Evolutionary conservation across 2,329 filamentous ascomycete species (phyloP).

Genomic region (Fusarium domesticum): DNA sequence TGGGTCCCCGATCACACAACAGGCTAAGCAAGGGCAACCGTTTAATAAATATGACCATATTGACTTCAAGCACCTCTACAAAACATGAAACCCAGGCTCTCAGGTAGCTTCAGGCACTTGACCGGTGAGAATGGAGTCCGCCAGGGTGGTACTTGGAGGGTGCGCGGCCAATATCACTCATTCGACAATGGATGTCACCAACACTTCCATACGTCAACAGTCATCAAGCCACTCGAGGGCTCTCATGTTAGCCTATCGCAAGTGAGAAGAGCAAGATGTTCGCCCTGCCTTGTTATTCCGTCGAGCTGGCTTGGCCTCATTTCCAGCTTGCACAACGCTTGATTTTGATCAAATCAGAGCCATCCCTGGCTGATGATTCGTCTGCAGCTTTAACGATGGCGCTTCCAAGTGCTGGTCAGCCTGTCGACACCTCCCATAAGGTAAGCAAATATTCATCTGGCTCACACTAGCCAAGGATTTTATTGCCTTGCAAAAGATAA

Average conservation of each 20-base stretch:
- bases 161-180: conserved; percentile 27
- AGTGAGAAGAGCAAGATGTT: conserved; percentile 4
- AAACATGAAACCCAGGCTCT: conserved; percentile 11
- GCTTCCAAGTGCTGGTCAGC: no score
- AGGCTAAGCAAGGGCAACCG: background rate
- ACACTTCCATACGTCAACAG: background rate
- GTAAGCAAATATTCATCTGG: no score
- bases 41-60: background rate
- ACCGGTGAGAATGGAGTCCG: conserved; percentile 19
- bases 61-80: conserved; percentile 7
- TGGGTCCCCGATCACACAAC: background rate
- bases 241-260: conserved; percentile 10
- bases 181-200: conserved; percentile 34
- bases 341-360: background rate
- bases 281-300: conserved; percentile 2
- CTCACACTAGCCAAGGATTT: no score
- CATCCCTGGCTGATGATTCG: no score
- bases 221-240: conserved; percentile 11
- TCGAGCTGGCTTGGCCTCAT: conserved; percentile 16
- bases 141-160: conserved; percentile 26
- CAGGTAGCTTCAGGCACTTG: conserved; percentile 19
- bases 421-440: no score
- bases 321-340: background rate
- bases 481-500: no score
- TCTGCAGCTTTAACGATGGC: no score